These are phyloP conservation scores for Porpolomopsis calyptriformis DNA, from an alignment of 768 basidiomycete species.

Conservation along the genomic window DNA sequence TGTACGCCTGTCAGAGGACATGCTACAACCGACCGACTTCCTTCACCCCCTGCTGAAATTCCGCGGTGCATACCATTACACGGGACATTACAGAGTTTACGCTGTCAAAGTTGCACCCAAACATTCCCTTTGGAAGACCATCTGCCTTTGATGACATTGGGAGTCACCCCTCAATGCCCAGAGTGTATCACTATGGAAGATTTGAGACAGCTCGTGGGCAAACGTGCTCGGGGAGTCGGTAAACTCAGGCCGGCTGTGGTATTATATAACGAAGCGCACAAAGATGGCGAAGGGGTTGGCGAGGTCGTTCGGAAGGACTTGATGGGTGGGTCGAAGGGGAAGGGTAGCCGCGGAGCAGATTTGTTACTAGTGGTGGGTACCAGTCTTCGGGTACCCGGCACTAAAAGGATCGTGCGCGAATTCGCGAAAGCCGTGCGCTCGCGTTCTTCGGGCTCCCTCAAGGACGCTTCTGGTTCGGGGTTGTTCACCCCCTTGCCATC, in stretches of 20 bases:
- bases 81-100: slow-evolving; percentile 68
- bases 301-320: slow-evolving; percentile 75
- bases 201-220: slow-evolving; percentile 62
- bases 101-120: slow-evolving; percentile 74
- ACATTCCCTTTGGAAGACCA: slow-evolving; percentile 56
- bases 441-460: slow-evolving; percentile 29
- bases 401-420: slow-evolving; percentile 84
- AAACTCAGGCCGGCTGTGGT: slow-evolving; percentile 80
- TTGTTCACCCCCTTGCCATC: slow-evolving; percentile 38
- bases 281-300: slow-evolving; percentile 80
- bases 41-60: slow-evolving; percentile 44
- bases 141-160: slow-evolving; percentile 47
- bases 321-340: slow-evolving; percentile 56
- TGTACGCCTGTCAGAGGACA: neutral
- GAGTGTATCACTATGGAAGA: slow-evolving; percentile 62
- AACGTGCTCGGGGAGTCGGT: slow-evolving; percentile 72
- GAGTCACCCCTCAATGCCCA: slow-evolving; percentile 66
- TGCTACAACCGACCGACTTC: slow-evolving; percentile 24
- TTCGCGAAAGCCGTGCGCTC: slow-evolving; percentile 68
- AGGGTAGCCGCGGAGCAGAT: slow-evolving; percentile 67
- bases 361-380: slow-evolving; percentile 84
- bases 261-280: slow-evolving; percentile 82
- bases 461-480: slow-evolving; percentile 22
- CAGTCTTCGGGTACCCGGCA: slow-evolving; percentile 80
- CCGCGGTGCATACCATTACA: slow-evolving; percentile 87